These are phyloP conservation scores for Zygoascus bituminiphila DNA, from an alignment of 805 yeast genomes.

Conservation along the genomic window DNA sequence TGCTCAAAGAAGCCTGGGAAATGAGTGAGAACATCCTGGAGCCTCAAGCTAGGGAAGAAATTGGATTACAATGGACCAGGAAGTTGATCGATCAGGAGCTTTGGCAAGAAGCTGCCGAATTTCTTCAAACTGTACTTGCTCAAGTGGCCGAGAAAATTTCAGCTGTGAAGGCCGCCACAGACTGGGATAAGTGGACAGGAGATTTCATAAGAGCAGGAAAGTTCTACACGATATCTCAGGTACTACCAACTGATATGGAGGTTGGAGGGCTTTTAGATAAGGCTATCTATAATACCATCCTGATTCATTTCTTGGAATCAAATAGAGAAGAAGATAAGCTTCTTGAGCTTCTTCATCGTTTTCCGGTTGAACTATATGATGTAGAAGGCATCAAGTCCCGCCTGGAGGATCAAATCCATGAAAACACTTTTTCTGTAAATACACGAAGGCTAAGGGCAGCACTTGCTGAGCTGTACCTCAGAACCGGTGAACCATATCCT, in stretches of 20 bases:
- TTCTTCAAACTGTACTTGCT: constrained; percentile 37
- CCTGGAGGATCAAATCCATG: constrained; percentile 41
- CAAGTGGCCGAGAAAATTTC: constrained; percentile 22
- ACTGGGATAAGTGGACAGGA: constrained; percentile 62
- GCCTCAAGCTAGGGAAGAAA: constrained; percentile 41
- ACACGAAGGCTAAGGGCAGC: constrained; percentile 8
- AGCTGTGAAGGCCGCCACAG: constrained; percentile 16
- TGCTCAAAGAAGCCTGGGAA: constrained; percentile 67
- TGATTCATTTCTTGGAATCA: constrained; percentile 39
- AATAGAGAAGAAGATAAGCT: constrained; percentile 32
- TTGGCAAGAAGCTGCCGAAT: constrained; percentile 51
- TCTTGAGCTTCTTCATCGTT: constrained; percentile 36
- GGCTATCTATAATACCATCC: constrained; percentile 38
- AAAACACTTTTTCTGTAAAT: constrained; percentile 16
- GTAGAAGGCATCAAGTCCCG: constrained; percentile 34
- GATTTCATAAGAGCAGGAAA: constrained; percentile 44
- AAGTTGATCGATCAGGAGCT: constrained; percentile 29
- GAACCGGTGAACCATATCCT: constrained; percentile 46
- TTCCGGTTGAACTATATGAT: constrained; percentile 55
- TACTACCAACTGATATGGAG: constrained; percentile 45
- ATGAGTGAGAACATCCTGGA: constrained; percentile 53
- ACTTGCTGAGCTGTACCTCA: constrained; percentile 42
- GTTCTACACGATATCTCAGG: constrained; percentile 38
- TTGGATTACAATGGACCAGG: constrained; percentile 52
- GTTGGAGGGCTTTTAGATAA: constrained; percentile 26